A percentile compares a stretch with the other conserved stretches of the same genome.
Evolutionary conservation across 495 filamentous ascomycete genomes (phyloP).

Genomic region (Amphirosellinia nigrospora): DNA sequence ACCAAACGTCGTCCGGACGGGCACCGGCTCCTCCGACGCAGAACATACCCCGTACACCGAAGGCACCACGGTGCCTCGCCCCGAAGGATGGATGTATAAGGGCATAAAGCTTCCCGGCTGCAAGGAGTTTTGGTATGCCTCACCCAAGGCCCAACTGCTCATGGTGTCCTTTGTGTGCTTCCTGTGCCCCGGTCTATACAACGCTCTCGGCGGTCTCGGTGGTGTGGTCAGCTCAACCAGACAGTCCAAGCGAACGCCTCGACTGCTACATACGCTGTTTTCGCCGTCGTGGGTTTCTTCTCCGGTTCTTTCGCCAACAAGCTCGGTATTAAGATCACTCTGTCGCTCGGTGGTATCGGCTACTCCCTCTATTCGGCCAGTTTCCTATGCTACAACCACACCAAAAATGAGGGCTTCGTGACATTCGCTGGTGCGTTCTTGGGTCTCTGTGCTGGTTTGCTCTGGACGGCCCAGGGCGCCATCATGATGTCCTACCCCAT

Average conservation of each 20-base stretch:
- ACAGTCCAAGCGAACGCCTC: slow-evolving; percentile 69
- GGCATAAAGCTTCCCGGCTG: slow-evolving; percentile 53
- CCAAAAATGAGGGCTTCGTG: slow-evolving; percentile 74
- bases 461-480: slow-evolving; percentile 92
- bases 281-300: slow-evolving; percentile 86
- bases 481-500: slow-evolving; percentile 95
- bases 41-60: slow-evolving; percentile 12
- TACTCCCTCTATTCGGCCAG: slow-evolving; percentile 84
- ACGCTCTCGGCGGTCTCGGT: slow-evolving; percentile 77
- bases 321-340: slow-evolving; percentile 73
- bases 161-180: slow-evolving; percentile 87
- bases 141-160: slow-evolving; percentile 73
- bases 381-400: slow-evolving; percentile 84
- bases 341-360: slow-evolving; percentile 82
- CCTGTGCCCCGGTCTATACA: slow-evolving; percentile 87
- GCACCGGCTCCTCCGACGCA: neutral
- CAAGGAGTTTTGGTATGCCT: slow-evolving; percentile 72
- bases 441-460: slow-evolving; percentile 79
- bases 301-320: slow-evolving; percentile 79
- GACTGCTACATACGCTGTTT: slow-evolving; percentile 69
- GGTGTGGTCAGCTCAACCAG: slow-evolving; percentile 71
- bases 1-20: slow-evolving; percentile 5
- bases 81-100: slow-evolving; percentile 73
- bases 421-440: slow-evolving; percentile 78
- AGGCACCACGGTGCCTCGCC: slow-evolving; percentile 35